Percentiles rank a stretch among this genome's conserved stretches.
Evolutionary conservation across 2,329 filamentous ascomycete species (phyloP).

Genomic region (Aspergillus sp.): DNA sequence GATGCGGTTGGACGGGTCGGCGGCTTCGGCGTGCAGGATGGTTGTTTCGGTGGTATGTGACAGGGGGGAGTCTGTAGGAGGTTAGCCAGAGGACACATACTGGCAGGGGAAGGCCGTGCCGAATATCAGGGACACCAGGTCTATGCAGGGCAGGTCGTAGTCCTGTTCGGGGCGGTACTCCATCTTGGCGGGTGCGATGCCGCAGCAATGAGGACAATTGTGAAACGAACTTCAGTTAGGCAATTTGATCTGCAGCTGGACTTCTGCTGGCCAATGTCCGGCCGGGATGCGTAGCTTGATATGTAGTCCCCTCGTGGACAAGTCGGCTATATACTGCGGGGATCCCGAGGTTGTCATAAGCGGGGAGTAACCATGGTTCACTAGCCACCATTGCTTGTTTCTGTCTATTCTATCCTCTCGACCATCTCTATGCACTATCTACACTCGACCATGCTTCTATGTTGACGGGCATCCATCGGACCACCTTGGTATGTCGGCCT

Average conservation of each 20-base stretch:
- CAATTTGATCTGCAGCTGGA: not conserved
- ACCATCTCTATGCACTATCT: too few relatives aligned
- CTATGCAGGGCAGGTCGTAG: conserved; percentile 13
- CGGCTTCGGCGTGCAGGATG: conserved; percentile 57
- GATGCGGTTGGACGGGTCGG: conserved; percentile 52
- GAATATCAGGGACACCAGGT: conserved; percentile 13
- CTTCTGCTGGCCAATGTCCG: not conserved
- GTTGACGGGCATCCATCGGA: too few relatives aligned
- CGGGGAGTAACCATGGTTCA: not conserved
- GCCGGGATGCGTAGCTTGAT: not conserved
- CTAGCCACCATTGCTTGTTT: not conserved
- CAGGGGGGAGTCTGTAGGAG: conserved; percentile 8
- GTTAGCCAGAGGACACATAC: not conserved
- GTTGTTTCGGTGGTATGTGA: conserved; percentile 44
- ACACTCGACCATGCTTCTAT: too few relatives aligned
- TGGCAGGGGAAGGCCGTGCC: conserved; percentile 1
- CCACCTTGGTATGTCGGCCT: too few relatives aligned
- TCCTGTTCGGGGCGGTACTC: conserved; percentile 15
- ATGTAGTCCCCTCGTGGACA: not conserved
- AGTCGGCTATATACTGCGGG: conserved; percentile 2
- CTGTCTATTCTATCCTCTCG: too few relatives aligned
- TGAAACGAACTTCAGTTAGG: not conserved
- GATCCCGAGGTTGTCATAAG: not conserved
- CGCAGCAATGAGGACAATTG: not conserved
- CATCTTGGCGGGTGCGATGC: conserved; percentile 2